A percentile compares a stretch with the other conserved stretches of the same genome.
Evolutionary conservation across 768 basidiomycete species (phyloP).

Genomic region (Lactarius akahatsu): DNA sequence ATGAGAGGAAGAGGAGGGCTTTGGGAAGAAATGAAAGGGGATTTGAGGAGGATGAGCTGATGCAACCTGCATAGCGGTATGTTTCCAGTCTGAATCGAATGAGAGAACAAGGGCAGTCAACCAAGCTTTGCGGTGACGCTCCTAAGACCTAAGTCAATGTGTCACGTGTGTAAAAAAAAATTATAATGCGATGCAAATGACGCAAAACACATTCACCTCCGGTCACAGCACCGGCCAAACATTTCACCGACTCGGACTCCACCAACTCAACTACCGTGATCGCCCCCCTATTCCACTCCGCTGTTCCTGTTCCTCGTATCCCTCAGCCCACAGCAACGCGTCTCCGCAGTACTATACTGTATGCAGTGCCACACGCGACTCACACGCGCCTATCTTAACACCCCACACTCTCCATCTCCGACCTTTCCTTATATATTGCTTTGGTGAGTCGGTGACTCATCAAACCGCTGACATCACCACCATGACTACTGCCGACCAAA

Average conservation of each 20-base stretch:
- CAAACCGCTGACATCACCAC: not conserved
- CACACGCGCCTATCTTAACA: not conserved
- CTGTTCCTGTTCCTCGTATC: slow-evolving; percentile 1
- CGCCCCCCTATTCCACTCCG: not conserved
- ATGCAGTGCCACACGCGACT: no score
- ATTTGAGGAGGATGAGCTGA: slow-evolving; percentile 12
- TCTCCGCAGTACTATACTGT: not conserved
- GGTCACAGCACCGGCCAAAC: not conserved
- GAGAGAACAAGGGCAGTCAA: not conserved
- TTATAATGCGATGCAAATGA: slow-evolving; percentile 6
- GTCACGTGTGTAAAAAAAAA: not conserved
- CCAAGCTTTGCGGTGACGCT: not conserved
- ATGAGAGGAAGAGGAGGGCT: slow-evolving; percentile 30
- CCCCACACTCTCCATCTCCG: not conserved
- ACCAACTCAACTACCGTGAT: not conserved
- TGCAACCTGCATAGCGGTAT: slow-evolving; percentile 25
- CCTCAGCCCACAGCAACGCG: not conserved
- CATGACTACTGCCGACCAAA: not conserved
- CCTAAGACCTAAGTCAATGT: not conserved
- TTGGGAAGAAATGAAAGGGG: slow-evolving; percentile 37
- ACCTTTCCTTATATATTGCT: slow-evolving; percentile 2
- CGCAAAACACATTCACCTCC: not conserved
- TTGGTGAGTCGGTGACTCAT: not conserved
- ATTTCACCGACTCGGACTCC: not conserved
- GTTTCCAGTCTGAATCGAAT: not conserved